Conservation (phyloP, 179 eudicot species). For the Silene noctiflora region DNA sequence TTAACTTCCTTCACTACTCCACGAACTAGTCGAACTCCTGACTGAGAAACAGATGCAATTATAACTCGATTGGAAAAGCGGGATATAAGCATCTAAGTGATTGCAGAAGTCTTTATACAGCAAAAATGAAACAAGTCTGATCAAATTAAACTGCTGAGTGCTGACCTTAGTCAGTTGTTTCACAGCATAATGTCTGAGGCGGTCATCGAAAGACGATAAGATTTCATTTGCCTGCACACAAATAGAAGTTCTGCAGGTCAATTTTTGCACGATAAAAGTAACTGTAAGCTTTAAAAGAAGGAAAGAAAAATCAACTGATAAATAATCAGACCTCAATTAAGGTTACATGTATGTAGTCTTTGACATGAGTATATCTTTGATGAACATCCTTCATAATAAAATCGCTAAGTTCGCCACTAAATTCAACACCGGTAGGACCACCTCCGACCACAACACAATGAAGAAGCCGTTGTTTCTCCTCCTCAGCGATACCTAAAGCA, state of each 20-base stretch:
- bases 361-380: constrained; percentile 79
- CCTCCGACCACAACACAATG: constrained; percentile 99
- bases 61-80: constrained; percentile 6
- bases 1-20: constrained; percentile 94
- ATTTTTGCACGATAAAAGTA: too few relatives aligned
- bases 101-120: background rate
- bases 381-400: constrained; percentile 82
- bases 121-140: background rate
- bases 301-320: background rate
- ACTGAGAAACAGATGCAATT: constrained; percentile 47
- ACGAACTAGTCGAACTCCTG: constrained; percentile 95
- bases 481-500: constrained; percentile 67
- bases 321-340: constrained; percentile 72
- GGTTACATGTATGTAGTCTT: constrained; percentile 82
- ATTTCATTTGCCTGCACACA: constrained; percentile 83
- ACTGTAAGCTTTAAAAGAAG: background rate
- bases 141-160: constrained; percentile 16
- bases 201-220: constrained; percentile 92
- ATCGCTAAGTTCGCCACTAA: constrained; percentile 97
- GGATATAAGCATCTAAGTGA: background rate
- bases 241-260: constrained; percentile 5
- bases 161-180: constrained; percentile 80
- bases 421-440: constrained; percentile 99
- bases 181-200: constrained; percentile 78
- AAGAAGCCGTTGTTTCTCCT: constrained; percentile 74